Base-by-base conservation (phyloP, 2,329 filamentous ascomycete species). In the Aspergillus sojae region DNA sequence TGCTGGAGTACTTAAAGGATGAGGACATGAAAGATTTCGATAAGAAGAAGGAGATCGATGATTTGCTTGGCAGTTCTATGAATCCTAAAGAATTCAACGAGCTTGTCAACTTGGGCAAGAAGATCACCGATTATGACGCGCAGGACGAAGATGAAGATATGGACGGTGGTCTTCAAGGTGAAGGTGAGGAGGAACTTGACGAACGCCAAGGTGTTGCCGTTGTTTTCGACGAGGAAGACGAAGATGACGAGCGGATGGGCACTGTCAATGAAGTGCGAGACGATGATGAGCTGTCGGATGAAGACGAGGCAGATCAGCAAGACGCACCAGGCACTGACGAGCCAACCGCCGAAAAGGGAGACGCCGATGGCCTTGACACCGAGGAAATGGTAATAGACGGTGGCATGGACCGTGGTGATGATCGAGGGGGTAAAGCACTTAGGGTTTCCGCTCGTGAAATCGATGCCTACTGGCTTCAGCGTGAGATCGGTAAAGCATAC, bases 81-180 rank as follows among this genome's bases (percentile, higher is more conserved):
- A 89, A 85, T 56, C 87, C 92, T 1, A 96, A 97, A 75, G 90
- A 97, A 77, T 99, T 98, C 82, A 98, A 98, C 75, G 94, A 98
- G 80, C 82, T 99, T 69, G 89, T 98, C 61, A 99, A 97, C 75
- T 82, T 99, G 50, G 93, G 94, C 68, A 99, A 99, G 83, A 99
- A 99, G 81, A 97, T 99, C 67, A 99, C 95, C 57, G 95, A 99
- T 77, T 99, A 98, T 78, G 92, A 98, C 78, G 92, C 92, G 45
- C 93, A 98, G 76, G 94, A 98, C 68, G 95, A 97, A 36, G 94
- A 98, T 67, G 94, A 97, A 68, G 89, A 93, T 62, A 91, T 93
- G 83, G 90, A 87, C 34, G 89, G 90, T 71, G 90, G 87, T 62
- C 85, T 88, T 32, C 85, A 83, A 26, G 87, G 83, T 21, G 91